Percentiles rank a stretch among this genome's conserved stretches.
These are phyloP conservation scores for Rhododendron griersonianum DNA, from an alignment of 148 eudicot species.

Conservation along the genomic window DNA sequence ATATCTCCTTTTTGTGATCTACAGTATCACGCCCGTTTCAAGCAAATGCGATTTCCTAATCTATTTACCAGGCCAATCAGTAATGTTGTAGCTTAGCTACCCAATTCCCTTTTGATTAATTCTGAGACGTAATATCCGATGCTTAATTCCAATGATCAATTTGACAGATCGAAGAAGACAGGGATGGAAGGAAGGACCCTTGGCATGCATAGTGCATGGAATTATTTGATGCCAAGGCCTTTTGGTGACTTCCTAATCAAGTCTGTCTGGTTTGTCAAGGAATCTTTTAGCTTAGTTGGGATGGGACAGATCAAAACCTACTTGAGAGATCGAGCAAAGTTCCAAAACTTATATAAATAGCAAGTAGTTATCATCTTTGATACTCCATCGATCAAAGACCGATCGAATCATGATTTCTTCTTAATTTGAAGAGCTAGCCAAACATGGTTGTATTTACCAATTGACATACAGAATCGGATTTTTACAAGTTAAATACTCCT, in stretches of 20 bases:
- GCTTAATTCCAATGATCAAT: too few relatives aligned
- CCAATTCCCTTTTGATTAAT: too few relatives aligned
- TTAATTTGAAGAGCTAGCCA: too few relatives aligned
- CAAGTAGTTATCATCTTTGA: too few relatives aligned
- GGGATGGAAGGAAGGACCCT: neutral
- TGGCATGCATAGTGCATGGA: neutral
- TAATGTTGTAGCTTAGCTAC: too few relatives aligned
- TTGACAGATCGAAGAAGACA: neutral
- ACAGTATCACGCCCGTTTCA: neutral
- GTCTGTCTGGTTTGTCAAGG: neutral
- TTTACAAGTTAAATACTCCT: too few relatives aligned
- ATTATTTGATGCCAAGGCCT: neutral
- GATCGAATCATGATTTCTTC: too few relatives aligned
- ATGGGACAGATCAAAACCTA: neutral
- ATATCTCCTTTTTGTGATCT: too few relatives aligned
- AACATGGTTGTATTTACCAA: neutral
- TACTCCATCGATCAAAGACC: too few relatives aligned
- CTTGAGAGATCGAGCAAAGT: neutral
- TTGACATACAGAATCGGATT: too few relatives aligned
- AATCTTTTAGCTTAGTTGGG: neutral
- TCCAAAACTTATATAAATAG: neutral
- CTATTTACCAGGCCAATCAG: neutral
- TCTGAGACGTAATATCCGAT: too few relatives aligned
- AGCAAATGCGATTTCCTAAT: neutral
- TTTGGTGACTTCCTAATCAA: neutral